Evolutionary conservation across 352 stramenopile genomes (phyloP), one percentile per base, ranked within the genome.

Genomic region (Globisporangium spiculum): DNA sequence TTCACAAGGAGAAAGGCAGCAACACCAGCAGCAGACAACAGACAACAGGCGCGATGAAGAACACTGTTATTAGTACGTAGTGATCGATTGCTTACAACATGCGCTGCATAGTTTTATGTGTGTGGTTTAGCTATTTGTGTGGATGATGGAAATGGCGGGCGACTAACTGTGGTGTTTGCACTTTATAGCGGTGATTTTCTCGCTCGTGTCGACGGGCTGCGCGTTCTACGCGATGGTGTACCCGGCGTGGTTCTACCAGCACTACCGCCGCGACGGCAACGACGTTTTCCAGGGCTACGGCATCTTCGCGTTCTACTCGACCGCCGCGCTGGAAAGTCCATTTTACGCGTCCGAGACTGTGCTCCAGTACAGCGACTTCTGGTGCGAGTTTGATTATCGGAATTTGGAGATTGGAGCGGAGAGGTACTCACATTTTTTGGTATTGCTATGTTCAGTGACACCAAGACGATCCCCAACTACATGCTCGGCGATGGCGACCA

Each of bases 291-390:
- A 94, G 74, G 80, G 85, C 30, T 94, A 89, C 65, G 87, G 87
- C 0, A 76, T 94, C 54, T 94, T 93, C 67, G 80, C 82, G 20
- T 93, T 93, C 68, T 92, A 93, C 81, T 94, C 87, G 66, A 94
- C 87, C 2, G 77, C 72, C 56, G 68, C 72, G 46, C 83, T 94
- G 60, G 74, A 89, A 48, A 81, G 79, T 26, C 87, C 87, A 12
- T 93, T 94, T 66, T 94, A 93, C 78, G 85, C 87, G 20, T 93
- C 85, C 6, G 71, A 80, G 48, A 94, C 87, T 1, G 87, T 88
- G 61, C 72, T 94, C 27, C 83, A 92, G 75, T 94, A 94, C 76
- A 73, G 60, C 22, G 78, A 90, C 38, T 93, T 93, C 75, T 94
- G 87, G 70, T 75, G 32, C 60, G 67, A 46, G 36, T 61, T n/a